These are phyloP conservation scores for Zygosaccharomyces bisporus DNA, from an alignment of 805 yeast species.

Conservation along the genomic window DNA sequence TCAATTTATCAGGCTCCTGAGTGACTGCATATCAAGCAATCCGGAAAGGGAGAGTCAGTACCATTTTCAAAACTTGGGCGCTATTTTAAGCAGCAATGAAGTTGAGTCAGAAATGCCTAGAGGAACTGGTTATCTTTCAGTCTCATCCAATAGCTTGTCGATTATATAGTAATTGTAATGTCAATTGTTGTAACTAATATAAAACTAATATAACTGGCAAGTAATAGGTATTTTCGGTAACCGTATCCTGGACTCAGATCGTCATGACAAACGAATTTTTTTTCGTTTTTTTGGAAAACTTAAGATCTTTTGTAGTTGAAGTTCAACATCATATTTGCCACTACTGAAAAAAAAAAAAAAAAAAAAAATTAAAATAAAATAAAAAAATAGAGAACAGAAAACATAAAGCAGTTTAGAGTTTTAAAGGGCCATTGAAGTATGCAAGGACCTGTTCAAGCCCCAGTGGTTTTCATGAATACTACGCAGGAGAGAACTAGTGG, in stretches of 20 bases:
- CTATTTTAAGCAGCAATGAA: not conserved
- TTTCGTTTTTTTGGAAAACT: too few species aligned
- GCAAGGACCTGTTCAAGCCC: constrained; percentile 62
- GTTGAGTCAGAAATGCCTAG: not conserved
- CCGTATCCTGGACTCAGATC: not conserved
- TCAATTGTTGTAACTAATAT: not conserved
- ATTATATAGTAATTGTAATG: constrained; percentile 7
- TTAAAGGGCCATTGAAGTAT: constrained; percentile 6
- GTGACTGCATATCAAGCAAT: constrained; percentile 10
- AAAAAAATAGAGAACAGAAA: too few species aligned
- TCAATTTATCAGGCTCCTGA: constrained; percentile 13
- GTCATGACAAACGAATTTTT: constrained; percentile 7
- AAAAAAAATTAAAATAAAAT: too few species aligned
- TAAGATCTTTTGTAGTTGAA: too few species aligned
- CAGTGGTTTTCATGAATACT: constrained; percentile 81
- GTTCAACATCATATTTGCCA: too few species aligned
- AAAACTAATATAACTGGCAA: too few species aligned
- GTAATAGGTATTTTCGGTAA: too few species aligned
- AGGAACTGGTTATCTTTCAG: constrained; percentile 4
- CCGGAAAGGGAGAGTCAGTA: constrained; percentile 27
- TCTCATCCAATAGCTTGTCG: constrained; percentile 9
- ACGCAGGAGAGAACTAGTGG: constrained; percentile 92
- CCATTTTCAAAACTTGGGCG: constrained; percentile 13
- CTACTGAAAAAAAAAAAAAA: too few species aligned
- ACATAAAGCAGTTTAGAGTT: not conserved